Percentiles rank a stretch among this genome's conserved stretches.
Evolutionary conservation across 331 rosid species (phyloP).

Genomic region (Telfairia occidentalis): DNA sequence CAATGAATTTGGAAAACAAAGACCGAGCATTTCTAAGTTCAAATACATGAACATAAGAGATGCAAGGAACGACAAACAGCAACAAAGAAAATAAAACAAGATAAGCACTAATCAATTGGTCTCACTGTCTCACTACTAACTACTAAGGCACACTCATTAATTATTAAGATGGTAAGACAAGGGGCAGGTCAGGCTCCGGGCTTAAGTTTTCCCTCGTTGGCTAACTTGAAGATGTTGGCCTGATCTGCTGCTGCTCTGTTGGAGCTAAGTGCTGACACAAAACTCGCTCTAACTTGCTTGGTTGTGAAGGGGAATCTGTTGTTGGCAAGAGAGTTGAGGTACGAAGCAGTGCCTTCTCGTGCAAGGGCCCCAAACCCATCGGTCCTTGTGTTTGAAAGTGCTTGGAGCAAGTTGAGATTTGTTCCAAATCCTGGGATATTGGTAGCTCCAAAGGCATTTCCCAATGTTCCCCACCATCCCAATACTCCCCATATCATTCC

Average conservation of each 20-base stretch:
- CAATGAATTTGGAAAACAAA: slow-evolving; percentile 7
- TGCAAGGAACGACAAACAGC: background rate
- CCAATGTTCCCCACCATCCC: slow-evolving; percentile 89
- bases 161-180: background rate
- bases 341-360: slow-evolving; percentile 82
- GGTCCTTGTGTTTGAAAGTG: slow-evolving; percentile 65
- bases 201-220: slow-evolving; percentile 68
- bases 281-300: slow-evolving; percentile 60
- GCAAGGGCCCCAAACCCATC: slow-evolving; percentile 71
- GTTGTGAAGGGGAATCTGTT: slow-evolving; percentile 58
- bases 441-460: slow-evolving; percentile 46
- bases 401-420: slow-evolving; percentile 44
- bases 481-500: slow-evolving; percentile 73
- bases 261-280: slow-evolving; percentile 49
- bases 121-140: background rate
- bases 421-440: slow-evolving; percentile 47
- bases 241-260: slow-evolving; percentile 65
- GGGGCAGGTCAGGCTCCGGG: slow-evolving; percentile 26
- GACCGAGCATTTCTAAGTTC: slow-evolving; percentile 1
- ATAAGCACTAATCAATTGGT: background rate
- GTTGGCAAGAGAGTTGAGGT: slow-evolving; percentile 70
- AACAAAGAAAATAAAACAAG: background rate
- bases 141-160: background rate
- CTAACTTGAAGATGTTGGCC: slow-evolving; percentile 65
- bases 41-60: slow-evolving; percentile 6